A percentile compares a stretch with the other conserved stretches of the same genome.
These are phyloP conservation scores for Curvularia sp. DNA, from an alignment of 2,329 filamentous ascomycete species.

Conservation along the genomic window DNA sequence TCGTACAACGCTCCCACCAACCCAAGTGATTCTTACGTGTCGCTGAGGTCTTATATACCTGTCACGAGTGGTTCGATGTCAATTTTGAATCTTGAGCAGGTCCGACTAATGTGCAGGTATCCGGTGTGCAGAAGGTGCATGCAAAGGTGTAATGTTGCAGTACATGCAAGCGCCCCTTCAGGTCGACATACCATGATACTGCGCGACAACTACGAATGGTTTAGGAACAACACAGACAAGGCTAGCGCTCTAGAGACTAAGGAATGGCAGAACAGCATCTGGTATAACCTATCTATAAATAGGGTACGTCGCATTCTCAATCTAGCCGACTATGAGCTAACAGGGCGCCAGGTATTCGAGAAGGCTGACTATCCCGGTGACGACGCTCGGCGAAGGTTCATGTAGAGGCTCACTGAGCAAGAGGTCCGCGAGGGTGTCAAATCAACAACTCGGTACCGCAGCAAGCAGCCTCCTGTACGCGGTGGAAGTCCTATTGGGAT, in stretches of 20 bases:
- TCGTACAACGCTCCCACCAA: no score
- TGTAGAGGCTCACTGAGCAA: slow-evolving; percentile 78
- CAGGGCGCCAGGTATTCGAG: slow-evolving; percentile 59
- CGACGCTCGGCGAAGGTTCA: slow-evolving; percentile 69
- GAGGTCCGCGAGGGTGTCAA: slow-evolving; percentile 76
- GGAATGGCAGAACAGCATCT: slow-evolving; percentile 95
- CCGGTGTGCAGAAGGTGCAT: no score
- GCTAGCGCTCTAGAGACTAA: slow-evolving; percentile 61
- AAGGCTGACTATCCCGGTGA: slow-evolving; percentile 58
- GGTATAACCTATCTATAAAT: slow-evolving; percentile 97
- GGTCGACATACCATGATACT: slow-evolving; percentile 72
- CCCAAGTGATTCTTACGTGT: no score
- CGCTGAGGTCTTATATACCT: no score
- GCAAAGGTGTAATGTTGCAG: no score
- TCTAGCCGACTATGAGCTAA: slow-evolving; percentile 16
- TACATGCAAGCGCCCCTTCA: no score
- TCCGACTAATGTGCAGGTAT: no score
- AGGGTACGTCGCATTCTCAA: slow-evolving; percentile 63
- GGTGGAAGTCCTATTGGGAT: no score
- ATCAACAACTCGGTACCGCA: slow-evolving; percentile 73
- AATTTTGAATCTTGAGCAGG: no score
- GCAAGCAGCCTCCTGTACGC: slow-evolving; percentile 46
- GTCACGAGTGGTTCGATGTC: no score
- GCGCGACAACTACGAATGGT: slow-evolving; percentile 91
- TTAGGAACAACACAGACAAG: slow-evolving; percentile 80